phyloP scores from a whole-genome alignment of 257 asterid species.

The Fraxinus pennsylvanica region DNA sequence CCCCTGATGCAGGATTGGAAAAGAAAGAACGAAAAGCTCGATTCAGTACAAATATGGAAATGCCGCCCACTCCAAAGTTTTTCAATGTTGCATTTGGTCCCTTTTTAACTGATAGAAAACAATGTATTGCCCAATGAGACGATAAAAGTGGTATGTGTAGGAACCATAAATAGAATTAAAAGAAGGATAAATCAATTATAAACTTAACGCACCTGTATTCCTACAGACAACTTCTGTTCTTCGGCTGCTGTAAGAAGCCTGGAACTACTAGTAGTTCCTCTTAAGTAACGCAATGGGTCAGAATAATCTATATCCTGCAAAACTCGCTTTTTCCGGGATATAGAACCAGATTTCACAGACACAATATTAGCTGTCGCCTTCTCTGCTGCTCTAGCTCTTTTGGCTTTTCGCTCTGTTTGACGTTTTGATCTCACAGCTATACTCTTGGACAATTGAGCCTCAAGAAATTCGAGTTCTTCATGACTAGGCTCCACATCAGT shows the following conservation, averaged over 20 bases:
- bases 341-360: conserved; percentile 73
- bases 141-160: not conserved
- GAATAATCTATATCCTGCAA: conserved; percentile 70
- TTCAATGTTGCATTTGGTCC: not conserved
- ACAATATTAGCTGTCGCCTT: conserved; percentile 66
- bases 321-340: conserved; percentile 64
- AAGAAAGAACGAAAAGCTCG: not conserved
- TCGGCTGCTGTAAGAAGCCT: conserved; percentile 86
- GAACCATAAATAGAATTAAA: conserved; percentile 3
- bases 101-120: not conserved
- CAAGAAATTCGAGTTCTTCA: conserved; percentile 70
- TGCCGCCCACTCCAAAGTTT: not conserved
- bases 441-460: conserved; percentile 50
- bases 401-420: conserved; percentile 73
- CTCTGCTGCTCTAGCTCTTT: conserved; percentile 75
- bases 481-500: conserved; percentile 62
- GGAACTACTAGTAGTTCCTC: conserved; percentile 68
- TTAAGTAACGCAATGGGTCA: conserved; percentile 82
- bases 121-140: not conserved
- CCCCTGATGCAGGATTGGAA: not conserved
- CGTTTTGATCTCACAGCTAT: conserved; percentile 81
- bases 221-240: conserved; percentile 75
- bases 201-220: conserved; percentile 68
- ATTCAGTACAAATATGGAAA: not conserved
- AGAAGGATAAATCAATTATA: conserved; percentile 20